Evolutionary conservation across 1,139 yeast genomes (phyloP).

Genomic region (Scheffersomyces cryptocercus): DNA sequence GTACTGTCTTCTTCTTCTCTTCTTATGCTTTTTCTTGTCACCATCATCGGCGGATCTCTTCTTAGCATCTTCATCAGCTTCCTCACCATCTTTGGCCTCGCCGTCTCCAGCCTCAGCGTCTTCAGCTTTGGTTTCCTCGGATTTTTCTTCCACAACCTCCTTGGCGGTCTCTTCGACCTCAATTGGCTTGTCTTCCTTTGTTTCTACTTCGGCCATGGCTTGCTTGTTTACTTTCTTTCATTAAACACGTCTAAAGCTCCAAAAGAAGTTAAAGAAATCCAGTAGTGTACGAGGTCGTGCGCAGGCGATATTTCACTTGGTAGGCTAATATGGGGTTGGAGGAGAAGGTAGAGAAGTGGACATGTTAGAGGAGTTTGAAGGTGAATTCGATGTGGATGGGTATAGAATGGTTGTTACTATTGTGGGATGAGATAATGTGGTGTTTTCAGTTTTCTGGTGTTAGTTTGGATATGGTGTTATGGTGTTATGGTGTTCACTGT

Average conservation of each 20-base stretch:
- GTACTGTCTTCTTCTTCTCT: constrained; percentile 38
- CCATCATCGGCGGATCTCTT: constrained; percentile 4
- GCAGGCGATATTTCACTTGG: too few species aligned
- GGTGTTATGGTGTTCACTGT: too few species aligned
- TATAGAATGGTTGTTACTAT: too few species aligned
- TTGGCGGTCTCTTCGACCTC: constrained; percentile 1
- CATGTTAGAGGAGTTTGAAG: too few species aligned
- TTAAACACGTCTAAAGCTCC: constrained; percentile 4
- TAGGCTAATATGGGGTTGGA: too few species aligned
- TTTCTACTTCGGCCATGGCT: constrained; percentile 7
- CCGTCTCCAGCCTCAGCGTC: constrained; percentile 14
- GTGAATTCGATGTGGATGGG: too few species aligned
- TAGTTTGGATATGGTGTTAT: too few species aligned
- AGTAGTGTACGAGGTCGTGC: too few species aligned
- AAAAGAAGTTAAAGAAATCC: background rate
- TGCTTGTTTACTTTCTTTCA: background rate
- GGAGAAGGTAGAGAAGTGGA: too few species aligned
- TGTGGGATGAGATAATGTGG: too few species aligned
- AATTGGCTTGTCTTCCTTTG: constrained; percentile 2
- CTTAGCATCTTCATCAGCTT: constrained; percentile 21
- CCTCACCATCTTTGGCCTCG: constrained; percentile 4
- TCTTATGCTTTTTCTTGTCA: constrained; percentile 38
- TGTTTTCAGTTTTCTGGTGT: too few species aligned
- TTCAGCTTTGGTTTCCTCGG: constrained; percentile 7
- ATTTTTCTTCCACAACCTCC: constrained; percentile 12